These are phyloP conservation scores for Nitzschia palea DNA, from an alignment of 108 stramenopile species.

Conservation along the genomic window DNA sequence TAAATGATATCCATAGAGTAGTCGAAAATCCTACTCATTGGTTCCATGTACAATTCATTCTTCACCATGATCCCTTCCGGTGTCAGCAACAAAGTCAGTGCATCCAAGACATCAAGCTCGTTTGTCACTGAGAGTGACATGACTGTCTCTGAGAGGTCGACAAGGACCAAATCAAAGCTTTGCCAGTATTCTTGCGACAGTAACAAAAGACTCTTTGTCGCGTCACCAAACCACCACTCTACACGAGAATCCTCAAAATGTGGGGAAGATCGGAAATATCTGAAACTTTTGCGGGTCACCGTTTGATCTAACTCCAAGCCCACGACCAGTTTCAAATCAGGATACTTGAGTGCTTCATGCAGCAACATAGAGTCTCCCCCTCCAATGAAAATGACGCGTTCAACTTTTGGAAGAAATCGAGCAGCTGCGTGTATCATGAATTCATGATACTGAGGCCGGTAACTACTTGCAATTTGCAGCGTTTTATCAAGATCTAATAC, in stretches of 20 bases:
- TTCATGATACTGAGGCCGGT: constrained; percentile 80
- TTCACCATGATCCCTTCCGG: constrained; percentile 76
- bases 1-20: constrained; percentile 25
- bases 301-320: constrained; percentile 78
- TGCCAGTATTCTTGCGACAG: constrained; percentile 52
- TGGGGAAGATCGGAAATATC: constrained; percentile 72
- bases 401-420: constrained; percentile 50
- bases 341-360: constrained; percentile 67
- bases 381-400: constrained; percentile 61
- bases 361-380: constrained; percentile 76
- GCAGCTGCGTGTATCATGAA: constrained; percentile 62
- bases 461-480: constrained; percentile 61
- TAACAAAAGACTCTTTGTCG: constrained; percentile 55
- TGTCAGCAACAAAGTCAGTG: constrained; percentile 60
- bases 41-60: constrained; percentile 65
- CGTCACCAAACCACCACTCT: constrained; percentile 87
- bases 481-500: constrained; percentile 34
- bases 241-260: constrained; percentile 71
- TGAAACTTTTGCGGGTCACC: constrained; percentile 61
- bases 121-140: constrained; percentile 64
- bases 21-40: constrained; percentile 57
- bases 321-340: constrained; percentile 51
- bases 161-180: constrained; percentile 71
- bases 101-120: constrained; percentile 64
- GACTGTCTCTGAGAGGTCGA: constrained; percentile 71